Evolutionary conservation across 2,329 filamentous ascomycete species (phyloP), one percentile per base, ranked within the genome.

Genomic region (Monosporascus sp.): DNA sequence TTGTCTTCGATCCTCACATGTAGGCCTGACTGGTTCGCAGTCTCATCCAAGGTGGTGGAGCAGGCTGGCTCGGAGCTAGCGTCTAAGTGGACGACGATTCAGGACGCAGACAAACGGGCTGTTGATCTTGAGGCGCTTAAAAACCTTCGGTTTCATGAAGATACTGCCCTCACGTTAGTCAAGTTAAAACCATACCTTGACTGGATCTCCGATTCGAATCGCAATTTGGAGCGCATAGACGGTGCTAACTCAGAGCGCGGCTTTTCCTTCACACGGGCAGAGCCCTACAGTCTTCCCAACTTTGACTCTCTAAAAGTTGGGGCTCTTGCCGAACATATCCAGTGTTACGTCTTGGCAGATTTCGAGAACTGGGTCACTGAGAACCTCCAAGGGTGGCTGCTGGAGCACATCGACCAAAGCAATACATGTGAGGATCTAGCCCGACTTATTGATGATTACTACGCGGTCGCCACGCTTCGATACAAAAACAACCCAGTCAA

Each of bases 401-500:
- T n/a, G 5, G n/a, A 3, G 34, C 42, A 49, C 14, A 37, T 48
- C 3, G 20, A 17, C 18, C 8, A 20, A 18, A 4, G 25, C 20
- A 31, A 15, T 20, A 42, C 45, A 9, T 52, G 50, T 42, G 22
- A 31, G 17, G 18, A 42, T 5, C 50, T 52, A 4, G 14, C 22
- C 6, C 17, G 18, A 3, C 11, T 48, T 22, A 68, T 77, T 1
- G 44, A 61, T 2, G 15, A 41, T 0, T 80, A 80, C 51, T 61
- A 71, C 39, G 5, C 17, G 0, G 3, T 22, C 3, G 72, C 71
- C 0, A 41, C 27, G 0, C 0, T 1, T 0, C 8, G 36, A 0
- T 83, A 83, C 44, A 2, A 50, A 0, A 55, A 49, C 0, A 71
- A 74, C 2, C 76, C 82, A 0, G 74, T 79, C 54, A 66, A 65